Conservation (phyloP, 179 eudicot genomes). For the Gypsophila paniculata region DNA sequence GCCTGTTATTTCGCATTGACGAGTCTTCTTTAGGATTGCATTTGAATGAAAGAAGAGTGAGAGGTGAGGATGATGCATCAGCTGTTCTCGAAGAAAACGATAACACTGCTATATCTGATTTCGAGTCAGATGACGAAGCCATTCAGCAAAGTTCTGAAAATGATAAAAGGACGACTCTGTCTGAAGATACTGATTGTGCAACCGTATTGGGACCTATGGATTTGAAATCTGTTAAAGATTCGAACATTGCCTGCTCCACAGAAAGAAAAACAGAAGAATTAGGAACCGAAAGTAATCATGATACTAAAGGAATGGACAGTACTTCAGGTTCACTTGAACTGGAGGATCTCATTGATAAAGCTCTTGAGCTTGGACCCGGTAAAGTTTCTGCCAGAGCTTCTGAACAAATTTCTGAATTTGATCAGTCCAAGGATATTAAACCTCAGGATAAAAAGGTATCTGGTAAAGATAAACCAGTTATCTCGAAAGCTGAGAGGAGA, state of each 20-base stretch:
- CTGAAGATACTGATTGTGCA: slow-evolving; percentile 20
- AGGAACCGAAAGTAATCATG: slow-evolving; percentile 31
- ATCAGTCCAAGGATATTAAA: slow-evolving; percentile 35
- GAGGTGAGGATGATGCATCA: slow-evolving; percentile 88
- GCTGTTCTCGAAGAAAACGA: slow-evolving; percentile 44
- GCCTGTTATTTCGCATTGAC: slow-evolving; percentile 84
- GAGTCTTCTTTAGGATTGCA: slow-evolving; percentile 95
- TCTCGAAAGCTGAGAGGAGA: slow-evolving; percentile 89
- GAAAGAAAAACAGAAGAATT: slow-evolving; percentile 30
- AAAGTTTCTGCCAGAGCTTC: slow-evolving; percentile 42
- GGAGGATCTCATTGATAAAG: slow-evolving; percentile 86
- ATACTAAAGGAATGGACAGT: slow-evolving; percentile 32
- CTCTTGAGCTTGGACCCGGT: slow-evolving; percentile 88
- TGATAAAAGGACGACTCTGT: slow-evolving; percentile 19
- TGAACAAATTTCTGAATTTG: slow-evolving; percentile 40
- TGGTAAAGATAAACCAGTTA: slow-evolving; percentile 63
- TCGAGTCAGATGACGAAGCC: slow-evolving; percentile 62
- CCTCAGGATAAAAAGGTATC: slow-evolving; percentile 32
- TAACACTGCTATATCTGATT: slow-evolving; percentile 44
- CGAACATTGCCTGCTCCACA: slow-evolving; percentile 22
- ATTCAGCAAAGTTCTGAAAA: slow-evolving; percentile 28
- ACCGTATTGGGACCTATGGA: slow-evolving; percentile 19
- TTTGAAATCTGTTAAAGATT: slow-evolving; percentile 17
- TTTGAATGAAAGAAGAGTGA: slow-evolving; percentile 91
- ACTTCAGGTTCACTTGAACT: slow-evolving; percentile 46